Evolutionary conservation across 2,329 filamentous ascomycete genomes (phyloP).

Genomic region (Trichoderma asperellum): DNA sequence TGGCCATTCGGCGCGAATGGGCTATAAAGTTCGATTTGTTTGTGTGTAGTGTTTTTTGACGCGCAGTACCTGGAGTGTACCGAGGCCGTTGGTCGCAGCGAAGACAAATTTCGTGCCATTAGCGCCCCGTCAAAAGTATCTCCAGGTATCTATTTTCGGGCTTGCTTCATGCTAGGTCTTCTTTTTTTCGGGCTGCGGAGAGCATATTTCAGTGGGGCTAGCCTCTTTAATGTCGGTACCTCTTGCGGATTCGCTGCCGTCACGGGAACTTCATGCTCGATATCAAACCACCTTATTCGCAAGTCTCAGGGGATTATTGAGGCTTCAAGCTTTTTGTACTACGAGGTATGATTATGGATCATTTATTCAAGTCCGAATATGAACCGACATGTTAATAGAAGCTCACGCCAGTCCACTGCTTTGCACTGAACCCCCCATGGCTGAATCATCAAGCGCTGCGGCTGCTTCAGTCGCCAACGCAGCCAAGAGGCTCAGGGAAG

Average conservation of each 20-base stretch:
- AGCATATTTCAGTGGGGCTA: slow-evolving; percentile 16
- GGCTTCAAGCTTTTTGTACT: not conserved
- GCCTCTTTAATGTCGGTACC: not conserved
- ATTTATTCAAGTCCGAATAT: not conserved
- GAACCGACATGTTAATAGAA: not conserved
- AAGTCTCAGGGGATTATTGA: not conserved
- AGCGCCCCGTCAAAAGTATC: not conserved
- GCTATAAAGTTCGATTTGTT: not conserved
- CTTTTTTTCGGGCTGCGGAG: slow-evolving; percentile 9
- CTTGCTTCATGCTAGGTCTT: not conserved
- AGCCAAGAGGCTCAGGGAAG: slow-evolving; percentile 49
- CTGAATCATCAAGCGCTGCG: slow-evolving; percentile 31
- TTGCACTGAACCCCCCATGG: slow-evolving; percentile 24
- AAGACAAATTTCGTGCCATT: not conserved
- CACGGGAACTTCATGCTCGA: not conserved
- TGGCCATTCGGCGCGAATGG: slow-evolving; percentile 2
- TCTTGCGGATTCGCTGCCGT: not conserved
- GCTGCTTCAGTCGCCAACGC: slow-evolving; percentile 34
- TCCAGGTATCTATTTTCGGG: slow-evolving; percentile 14
- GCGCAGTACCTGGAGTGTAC: slow-evolving; percentile 16
- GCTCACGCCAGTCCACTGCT: not conserved
- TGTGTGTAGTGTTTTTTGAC: not conserved
- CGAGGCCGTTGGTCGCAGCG: not conserved
- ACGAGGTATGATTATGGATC: not conserved
- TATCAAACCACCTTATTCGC: not conserved